Base-by-base conservation (phyloP, 2,329 filamentous ascomycete genomes). In the Ceratocystis huliohia region DNA sequence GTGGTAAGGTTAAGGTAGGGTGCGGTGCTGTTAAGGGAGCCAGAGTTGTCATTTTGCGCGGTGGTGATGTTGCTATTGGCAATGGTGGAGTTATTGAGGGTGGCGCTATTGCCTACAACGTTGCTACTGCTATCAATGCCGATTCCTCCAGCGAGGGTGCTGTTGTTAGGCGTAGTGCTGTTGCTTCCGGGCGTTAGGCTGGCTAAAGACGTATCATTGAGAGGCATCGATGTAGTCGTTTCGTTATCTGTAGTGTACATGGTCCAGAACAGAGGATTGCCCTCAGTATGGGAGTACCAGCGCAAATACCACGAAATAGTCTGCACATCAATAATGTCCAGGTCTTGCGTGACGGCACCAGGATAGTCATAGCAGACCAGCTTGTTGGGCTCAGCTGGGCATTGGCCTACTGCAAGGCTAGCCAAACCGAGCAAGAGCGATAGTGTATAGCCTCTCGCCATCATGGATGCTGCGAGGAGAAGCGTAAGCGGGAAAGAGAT, bases 261-360 rank as follows among this genome's bases (percentile, higher is more conserved):
- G 20, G 66, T 68, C 66, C 66, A 68, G 59, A 68, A 68, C n/a
- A 61, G 64, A 13, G 66, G 66, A 13, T 65, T 68, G 25, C 64
- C 59, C 20, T 64, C 57, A 17, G 57, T 57, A 17, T 68, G 66
- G 8, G 64, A 63, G 64, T 68, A 68, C 64, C 64, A 68, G 45
- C 66, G 66, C 61, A 68, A 64, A 61, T 68, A 68, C 67, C 67
- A 68, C 3, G 67, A 48, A 37, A 68, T 68, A 17, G 67, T 68
- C 50, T 62, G 64, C 41, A 68, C 37, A 45, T 68, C 67, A n/a
- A 62, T 50, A 22, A 68, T 33, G 30, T 68, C 61, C 1, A 68
- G 57, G 53, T 66, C 57, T 33, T 68, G 67, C 22, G 44, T 64
- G 28, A 45, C 62, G 7, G 67, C 67, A 20, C 67, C 67, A 22